Evolutionary conservation across 116 monocot genomes (phyloP), one percentile per base, ranked within the genome.

Genomic region (Cymodocea nodosa): DNA sequence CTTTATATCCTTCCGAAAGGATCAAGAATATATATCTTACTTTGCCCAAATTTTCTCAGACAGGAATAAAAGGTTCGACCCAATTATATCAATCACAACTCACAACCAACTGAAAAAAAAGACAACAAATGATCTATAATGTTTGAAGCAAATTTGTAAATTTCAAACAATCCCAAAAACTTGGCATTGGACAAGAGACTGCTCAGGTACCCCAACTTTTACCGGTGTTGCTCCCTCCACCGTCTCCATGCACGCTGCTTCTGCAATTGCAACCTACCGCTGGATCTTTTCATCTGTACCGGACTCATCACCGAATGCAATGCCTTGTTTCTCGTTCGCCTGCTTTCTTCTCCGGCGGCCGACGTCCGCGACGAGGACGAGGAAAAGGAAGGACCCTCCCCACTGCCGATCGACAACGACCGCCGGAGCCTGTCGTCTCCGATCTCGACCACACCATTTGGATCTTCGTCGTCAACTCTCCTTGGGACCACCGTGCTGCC

Each of bases 241-340:
- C n/a, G 15, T 60, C 80, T 12, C 16, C 35, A 2, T 16, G 15
- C 14, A 60, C 66, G 80, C 11, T 78, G 39, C 64, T 66, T 68
- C 5, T 64, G 23, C 50, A 80, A 77, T 35, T 36, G 63, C 35
- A 68, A 60, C 23, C 71, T 67, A 36, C 72, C 75, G 15, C 65
- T 66, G 3, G 78, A 75, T 61, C 82, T 64, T 60, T 78, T 83
- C 69, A 83, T 78, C 6, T 49, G 69, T 2, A 64, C 56, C 0
- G 73, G 77, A 9, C 44, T 44, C 11, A 44, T 44, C 44, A 70
- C 76, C 23, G 55, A 37, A 53, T 73, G 81, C 73, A 76, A 55
- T 5, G 48, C 44, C 11, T 44, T 44, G 11, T 11, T 44, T 20
- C 35, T 30, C 30, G 50, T 71, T 69, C 13, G 50, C 65, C 36